These are phyloP conservation scores for Hanseniaspora thailandica DNA, from an alignment of 805 yeast species.

Conservation along the genomic window DNA sequence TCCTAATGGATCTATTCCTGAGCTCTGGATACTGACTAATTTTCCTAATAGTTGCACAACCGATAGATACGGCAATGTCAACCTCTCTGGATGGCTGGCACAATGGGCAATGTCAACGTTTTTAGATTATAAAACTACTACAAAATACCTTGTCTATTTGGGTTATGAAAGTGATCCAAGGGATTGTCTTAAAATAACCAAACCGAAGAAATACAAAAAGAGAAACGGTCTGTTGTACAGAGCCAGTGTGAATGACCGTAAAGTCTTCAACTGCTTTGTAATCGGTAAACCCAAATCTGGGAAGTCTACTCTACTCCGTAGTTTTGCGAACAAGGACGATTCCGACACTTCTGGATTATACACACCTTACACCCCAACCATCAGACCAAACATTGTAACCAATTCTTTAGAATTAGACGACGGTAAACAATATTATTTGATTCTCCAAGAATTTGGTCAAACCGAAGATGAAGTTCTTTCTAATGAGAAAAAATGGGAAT, in stretches of 20 bases:
- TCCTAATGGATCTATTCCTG: constrained; percentile 66
- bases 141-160: constrained; percentile 78
- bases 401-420: constrained; percentile 89
- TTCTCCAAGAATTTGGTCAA: constrained; percentile 82
- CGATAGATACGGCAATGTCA: constrained; percentile 78
- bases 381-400: constrained; percentile 69
- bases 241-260: constrained; percentile 62
- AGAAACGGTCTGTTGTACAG: constrained; percentile 57
- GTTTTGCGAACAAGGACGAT: constrained; percentile 53
- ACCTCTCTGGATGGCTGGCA: constrained; percentile 96
- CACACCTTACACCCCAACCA: constrained; percentile 57
- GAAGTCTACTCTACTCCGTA: constrained; percentile 70
- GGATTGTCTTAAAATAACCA: constrained; percentile 65
- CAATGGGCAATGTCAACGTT: constrained; percentile 97
- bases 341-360: constrained; percentile 28
- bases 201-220: constrained; percentile 58
- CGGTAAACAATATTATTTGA: constrained; percentile 88
- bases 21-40: constrained; percentile 68
- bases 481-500: constrained; percentile 54
- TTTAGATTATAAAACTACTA: constrained; percentile 67
- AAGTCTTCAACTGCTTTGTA: constrained; percentile 82
- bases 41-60: constrained; percentile 84
- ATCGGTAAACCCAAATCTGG: constrained; percentile 82
- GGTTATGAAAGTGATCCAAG: constrained; percentile 58
- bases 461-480: constrained; percentile 71